phyloP scores from a whole-genome alignment of 495 filamentous ascomycete genomes.

The Glutinoglossum americanum region DNA sequence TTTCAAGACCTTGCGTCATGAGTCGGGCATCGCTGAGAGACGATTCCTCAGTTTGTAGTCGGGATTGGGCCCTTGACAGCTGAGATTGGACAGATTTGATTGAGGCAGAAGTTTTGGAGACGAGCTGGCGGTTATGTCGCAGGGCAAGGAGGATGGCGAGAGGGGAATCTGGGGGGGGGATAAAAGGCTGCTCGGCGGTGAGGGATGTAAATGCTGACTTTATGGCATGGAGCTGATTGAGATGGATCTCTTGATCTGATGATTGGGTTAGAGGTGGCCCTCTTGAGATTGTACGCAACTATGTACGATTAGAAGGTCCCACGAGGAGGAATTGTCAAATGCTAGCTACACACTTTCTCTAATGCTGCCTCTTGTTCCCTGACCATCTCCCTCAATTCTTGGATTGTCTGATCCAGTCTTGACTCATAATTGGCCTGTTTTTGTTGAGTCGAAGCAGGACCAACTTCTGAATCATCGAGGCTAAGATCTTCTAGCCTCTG shows the following conservation, averaged over 20 bases:
- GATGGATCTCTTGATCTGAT: conserved; percentile 21
- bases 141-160: conserved; percentile 52
- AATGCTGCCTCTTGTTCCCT: conserved; percentile 42
- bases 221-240: conserved; percentile 33
- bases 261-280: conserved; percentile 13
- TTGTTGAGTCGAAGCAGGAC: neutral
- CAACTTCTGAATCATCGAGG: neutral
- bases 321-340: neutral
- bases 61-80: conserved; percentile 28
- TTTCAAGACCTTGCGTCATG: conserved; percentile 30
- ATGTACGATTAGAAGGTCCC: neutral
- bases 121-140: conserved; percentile 37
- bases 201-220: conserved; percentile 37
- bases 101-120: conserved; percentile 38
- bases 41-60: conserved; percentile 34
- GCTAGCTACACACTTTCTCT: conserved; percentile 21
- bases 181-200: conserved; percentile 25
- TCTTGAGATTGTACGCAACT: conserved; percentile 24
- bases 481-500: neutral
- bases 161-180: conserved; percentile 38
- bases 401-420: conserved; percentile 41
- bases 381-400: conserved; percentile 40
- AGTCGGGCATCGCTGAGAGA: conserved; percentile 36
- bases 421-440: conserved; percentile 15
- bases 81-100: conserved; percentile 30